Conservation (phyloP, 2,329 filamentous ascomycete species). For the Byssoonygena ceratinophila region DNA sequence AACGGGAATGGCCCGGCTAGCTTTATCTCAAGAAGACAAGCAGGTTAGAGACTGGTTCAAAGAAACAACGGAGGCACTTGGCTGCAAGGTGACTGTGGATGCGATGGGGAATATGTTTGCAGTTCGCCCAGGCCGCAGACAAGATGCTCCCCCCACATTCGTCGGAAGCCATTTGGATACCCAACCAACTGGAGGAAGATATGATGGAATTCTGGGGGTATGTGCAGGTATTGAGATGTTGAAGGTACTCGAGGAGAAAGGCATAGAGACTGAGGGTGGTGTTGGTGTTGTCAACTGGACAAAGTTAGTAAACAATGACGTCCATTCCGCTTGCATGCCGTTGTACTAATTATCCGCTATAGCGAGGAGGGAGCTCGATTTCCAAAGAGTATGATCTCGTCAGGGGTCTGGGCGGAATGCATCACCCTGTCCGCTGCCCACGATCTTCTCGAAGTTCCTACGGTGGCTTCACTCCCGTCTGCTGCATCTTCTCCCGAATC, state of each 20-base stretch:
- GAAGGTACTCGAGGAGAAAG: slow-evolving; percentile 54
- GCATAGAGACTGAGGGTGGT: slow-evolving; percentile 57
- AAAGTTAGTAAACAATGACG: slow-evolving; percentile 39
- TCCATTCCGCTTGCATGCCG: not conserved
- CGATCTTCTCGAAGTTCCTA: slow-evolving; percentile 50
- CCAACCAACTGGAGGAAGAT: slow-evolving; percentile 37
- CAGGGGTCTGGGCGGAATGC: slow-evolving; percentile 64
- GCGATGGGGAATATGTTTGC: slow-evolving; percentile 75
- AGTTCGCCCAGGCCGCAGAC: slow-evolving; percentile 50
- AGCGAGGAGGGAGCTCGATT: slow-evolving; percentile 75
- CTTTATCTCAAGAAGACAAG: slow-evolving; percentile 61
- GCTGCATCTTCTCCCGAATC: slow-evolving; percentile 48
- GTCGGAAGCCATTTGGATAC: slow-evolving; percentile 37
- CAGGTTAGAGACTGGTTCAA: slow-evolving; percentile 66
- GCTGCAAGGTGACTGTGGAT: slow-evolving; percentile 59
- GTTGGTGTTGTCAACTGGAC: slow-evolving; percentile 72
- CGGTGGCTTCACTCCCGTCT: slow-evolving; percentile 33
- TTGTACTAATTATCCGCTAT: not conserved
- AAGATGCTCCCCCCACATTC: slow-evolving; percentile 48
- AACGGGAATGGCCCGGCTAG: slow-evolving; percentile 65
- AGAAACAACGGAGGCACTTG: slow-evolving; percentile 49
- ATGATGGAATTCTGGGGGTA: slow-evolving; percentile 60
- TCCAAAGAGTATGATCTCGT: slow-evolving; percentile 61
- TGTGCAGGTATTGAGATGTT: slow-evolving; percentile 64
- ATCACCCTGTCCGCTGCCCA: slow-evolving; percentile 55